Conservation (phyloP, 257 asterid genomes). For the Petunia axillaris region DNA sequence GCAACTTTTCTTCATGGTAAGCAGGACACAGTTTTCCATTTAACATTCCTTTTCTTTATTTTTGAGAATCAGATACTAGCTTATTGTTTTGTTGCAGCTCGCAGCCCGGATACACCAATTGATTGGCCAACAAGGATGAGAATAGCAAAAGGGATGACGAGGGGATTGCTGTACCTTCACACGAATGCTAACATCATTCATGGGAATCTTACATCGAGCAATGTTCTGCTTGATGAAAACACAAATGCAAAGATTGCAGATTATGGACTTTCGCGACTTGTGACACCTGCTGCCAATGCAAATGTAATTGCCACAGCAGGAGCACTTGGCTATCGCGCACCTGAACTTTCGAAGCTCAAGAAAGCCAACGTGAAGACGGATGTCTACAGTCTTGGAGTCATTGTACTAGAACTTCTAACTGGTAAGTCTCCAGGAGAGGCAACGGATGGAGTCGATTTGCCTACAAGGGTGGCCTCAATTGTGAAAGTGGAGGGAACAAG, state of each 20-base stretch:
- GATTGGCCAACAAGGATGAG: slow-evolving; percentile 84
- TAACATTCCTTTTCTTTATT: neutral
- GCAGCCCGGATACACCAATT: slow-evolving; percentile 71
- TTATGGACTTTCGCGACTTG: slow-evolving; percentile 78
- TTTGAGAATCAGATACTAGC: neutral
- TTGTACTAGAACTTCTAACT: slow-evolving; percentile 77
- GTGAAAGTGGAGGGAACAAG: slow-evolving; percentile 98
- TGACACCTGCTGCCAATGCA: slow-evolving; percentile 86
- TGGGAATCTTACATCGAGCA: slow-evolving; percentile 95
- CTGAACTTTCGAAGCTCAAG: slow-evolving; percentile 87
- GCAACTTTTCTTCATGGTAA: slow-evolving; percentile 87
- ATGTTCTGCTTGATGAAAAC: slow-evolving; percentile 75
- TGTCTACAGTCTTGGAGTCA: slow-evolving; percentile 89
- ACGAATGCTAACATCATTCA: slow-evolving; percentile 66
- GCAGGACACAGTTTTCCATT: neutral
- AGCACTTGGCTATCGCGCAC: slow-evolving; percentile 93
- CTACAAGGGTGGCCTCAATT: slow-evolving; percentile 89
- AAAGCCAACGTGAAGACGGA: slow-evolving; percentile 90
- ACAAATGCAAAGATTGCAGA: slow-evolving; percentile 70
- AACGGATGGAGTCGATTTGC: slow-evolving; percentile 72
- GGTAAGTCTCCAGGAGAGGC: slow-evolving; percentile 94
- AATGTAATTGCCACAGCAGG: slow-evolving; percentile 87
- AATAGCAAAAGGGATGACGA: slow-evolving; percentile 73
- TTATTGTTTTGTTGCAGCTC: slow-evolving; percentile 54
- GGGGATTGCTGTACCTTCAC: slow-evolving; percentile 85